Conservation (phyloP, 75 land plant genomes). For the Pseudotsuga menziesii region DNA sequence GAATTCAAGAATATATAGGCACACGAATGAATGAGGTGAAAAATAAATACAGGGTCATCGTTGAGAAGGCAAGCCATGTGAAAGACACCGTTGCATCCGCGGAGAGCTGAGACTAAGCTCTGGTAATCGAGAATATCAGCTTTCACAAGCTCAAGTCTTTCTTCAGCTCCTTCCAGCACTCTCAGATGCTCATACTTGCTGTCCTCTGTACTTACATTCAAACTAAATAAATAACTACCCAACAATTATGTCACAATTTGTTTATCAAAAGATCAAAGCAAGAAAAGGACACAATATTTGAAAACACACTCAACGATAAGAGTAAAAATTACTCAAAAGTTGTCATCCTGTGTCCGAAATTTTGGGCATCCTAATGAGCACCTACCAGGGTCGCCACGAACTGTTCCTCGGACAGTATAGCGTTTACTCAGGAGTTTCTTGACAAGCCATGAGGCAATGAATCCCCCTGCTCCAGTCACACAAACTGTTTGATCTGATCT, state of each 20-base stretch:
- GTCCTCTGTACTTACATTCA: neutral
- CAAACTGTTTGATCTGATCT: conserved; percentile 6
- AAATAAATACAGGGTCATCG: neutral
- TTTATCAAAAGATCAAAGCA: no score
- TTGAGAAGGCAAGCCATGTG: conserved; percentile 2
- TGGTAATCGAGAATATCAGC: conserved; percentile 26
- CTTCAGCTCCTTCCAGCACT: conserved; percentile 9
- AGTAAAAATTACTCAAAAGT: no score
- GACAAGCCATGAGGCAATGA: conserved; percentile 11
- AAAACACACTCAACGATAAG: neutral
- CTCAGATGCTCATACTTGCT: conserved; percentile 8
- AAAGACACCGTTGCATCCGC: conserved; percentile 24
- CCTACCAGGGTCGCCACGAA: conserved; percentile 7
- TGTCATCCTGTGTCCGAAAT: no score
- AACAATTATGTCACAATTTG: no score
- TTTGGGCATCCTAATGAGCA: no score
- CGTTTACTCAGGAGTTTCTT: conserved; percentile 8
- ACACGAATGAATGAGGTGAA: no score
- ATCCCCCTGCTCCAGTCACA: conserved; percentile 15
- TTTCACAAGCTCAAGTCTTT: conserved; percentile 14
- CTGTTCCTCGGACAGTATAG: conserved; percentile 9
- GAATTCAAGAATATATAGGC: neutral
- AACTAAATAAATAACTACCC: no score
- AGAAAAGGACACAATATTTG: no score
- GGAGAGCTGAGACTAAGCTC: conserved; percentile 7